Evolutionary conservation across 495 filamentous ascomycete genomes (phyloP), one percentile per base, ranked within the genome.

Genomic region (Annulohypoxylon stygium): DNA sequence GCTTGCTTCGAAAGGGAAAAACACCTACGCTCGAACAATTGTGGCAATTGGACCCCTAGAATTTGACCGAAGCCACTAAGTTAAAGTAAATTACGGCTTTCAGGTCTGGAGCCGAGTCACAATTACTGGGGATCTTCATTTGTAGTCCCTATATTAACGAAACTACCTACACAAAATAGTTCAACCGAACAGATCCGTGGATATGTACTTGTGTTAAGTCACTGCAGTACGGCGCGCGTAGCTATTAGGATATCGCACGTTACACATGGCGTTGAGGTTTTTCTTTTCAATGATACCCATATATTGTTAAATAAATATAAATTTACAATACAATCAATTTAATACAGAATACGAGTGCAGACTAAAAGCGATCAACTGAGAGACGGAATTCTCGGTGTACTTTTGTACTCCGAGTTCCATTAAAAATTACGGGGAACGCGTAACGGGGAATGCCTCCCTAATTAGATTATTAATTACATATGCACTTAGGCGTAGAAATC

Each of bases 221-320:
- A 55, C 30, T 6, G 51, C 14, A 55, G 25, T 30, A 16, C 48
- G 18, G 26, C 14, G 48, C 20, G 7, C 14, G 47, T 30, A 30
- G 30, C 23, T 54, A 30, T 55, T 5, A 55, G 16, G 12, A 20
- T 16, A 20, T 57, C n/a, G 16, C 50, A 11, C 4, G 33, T n/a
- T 20, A 14, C n/a, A 7, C 36, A 41, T 39, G 55, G 18, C 39
- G 34, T 30, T 41, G 33, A 30, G 33, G 12, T 12, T 59, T 10
- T 39, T 59, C 33, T n/a, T 20, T 59, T 41, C 10, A 8, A 36
- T 59, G 55, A 59, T 59, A 41, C 55, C 55, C 55, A 39, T 41
- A 39, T 33, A 59, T 58, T 3, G 34, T 41, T 41, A 18, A 59
- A 59, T 12, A 34, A 36, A 41, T 16, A 59, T 20, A 18, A 41